Evolutionary conservation across 2,329 filamentous ascomycete genomes (phyloP), one percentile per base, ranked within the genome.

Genomic region (Cladosporium oxysporum): DNA sequence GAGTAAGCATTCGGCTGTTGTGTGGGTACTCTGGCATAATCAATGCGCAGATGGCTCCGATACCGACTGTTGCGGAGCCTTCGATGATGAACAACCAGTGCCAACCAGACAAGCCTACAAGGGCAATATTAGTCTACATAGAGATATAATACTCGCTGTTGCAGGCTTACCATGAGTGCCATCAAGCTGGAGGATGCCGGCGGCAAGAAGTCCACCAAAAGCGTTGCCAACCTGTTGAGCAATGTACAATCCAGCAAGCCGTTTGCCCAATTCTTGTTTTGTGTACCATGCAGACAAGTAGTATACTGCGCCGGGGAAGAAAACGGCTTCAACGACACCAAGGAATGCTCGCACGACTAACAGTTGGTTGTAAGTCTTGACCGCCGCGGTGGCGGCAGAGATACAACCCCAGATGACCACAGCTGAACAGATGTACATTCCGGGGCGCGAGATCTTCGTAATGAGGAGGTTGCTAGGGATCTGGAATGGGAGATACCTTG

Each of bases 51-150:
- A 85, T 70, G 3, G 83, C 71, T 0, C 84, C 83, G 2, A 86
- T 79, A 5, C 84, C 66, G 5, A 88, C 74, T 14, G 83, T 85
- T 1, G 87, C 86, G 3, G 85, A 74, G 14, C 87, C 87, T 75
- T 90, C 87, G 47, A 69, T 69, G 85, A 80, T 70, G 65, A 66
- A 60, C 26, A 64, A 23, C 82, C 73, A 93, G 61, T 91, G 82
- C 91, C 91, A 95, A 10, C 90, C 91, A 1, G 77, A 72, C 73
- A 93, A 94, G 28, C 87, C 87, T 14, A 14, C 8, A 33, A 59
- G 16, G 77, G n/a, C 21, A 26, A 26, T 4, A 49, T 26, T 18
- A 47, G 35, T 29, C 35, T n/a, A n/a, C 1, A 8, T 44, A n/a
- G n/a, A 18, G 7, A 44, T 49, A n/a, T 3, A 29, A 16, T 28